Evolutionary conservation across 176 grass and related monocot genomes (phyloP), one percentile per base, ranked within the genome.

Genomic region (barley (Hordeum vulgare)): DNA sequence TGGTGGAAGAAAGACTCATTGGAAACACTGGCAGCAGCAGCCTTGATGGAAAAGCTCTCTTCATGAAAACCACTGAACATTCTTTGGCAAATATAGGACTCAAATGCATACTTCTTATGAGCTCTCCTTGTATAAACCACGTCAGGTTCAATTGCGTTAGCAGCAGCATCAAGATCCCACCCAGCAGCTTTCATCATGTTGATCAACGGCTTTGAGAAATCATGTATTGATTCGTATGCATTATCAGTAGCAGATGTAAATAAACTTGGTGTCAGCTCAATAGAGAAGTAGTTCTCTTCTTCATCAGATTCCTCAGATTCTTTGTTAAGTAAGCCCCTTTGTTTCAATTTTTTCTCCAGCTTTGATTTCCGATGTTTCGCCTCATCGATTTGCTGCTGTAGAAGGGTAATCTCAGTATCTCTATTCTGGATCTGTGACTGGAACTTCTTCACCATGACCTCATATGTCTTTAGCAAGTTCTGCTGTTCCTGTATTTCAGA

Each of bases 121-220:
- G 90, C 92, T 47, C 93, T 85, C 68, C 86, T 95, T 75, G 90
- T 84, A 81, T 92, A 99, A 20, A 87, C 71, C 21, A 94, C 80
- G 76, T 58, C 91, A 83, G 85, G 89, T 81, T 93, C 96, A 17
- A 94, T 90, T 56, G 91, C 83, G 31, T 99, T 88, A 60, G 93
- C 91, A 83, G 93, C 93, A 1, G 91, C 96, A 86, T 98, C 93
- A 64, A 98, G 93, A 88, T 98, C 96, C 96, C 93, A 98, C 10
- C 91, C 89, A 42, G 93, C 92, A 86, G 89, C 89, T 71, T 98
- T 98, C 96, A 99, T 99, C 96, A 96, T 99, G 67, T 99, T 96
- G 78, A 99, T 99, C 68, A 99, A 61, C 7, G 93, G 89, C 87
- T 99, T 99, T 27, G 96, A 93, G 24, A 99, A 94, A 73, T 96